These are phyloP conservation scores for Fusarium oxysporum DNA, from an alignment of 2,329 filamentous ascomycete genomes.

Conservation along the genomic window DNA sequence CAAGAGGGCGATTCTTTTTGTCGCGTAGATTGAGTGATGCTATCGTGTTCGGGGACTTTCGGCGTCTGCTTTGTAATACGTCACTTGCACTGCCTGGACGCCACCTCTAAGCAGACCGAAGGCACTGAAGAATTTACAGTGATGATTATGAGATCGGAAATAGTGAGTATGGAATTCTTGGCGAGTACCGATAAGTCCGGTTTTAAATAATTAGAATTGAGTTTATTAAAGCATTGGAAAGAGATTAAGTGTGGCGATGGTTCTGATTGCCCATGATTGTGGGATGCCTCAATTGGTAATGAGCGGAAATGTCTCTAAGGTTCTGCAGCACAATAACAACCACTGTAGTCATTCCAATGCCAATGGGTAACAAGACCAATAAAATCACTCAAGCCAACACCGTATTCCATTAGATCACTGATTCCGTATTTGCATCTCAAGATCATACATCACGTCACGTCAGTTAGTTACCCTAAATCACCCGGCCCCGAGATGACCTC, in stretches of 20 bases:
- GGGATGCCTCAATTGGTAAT: background rate
- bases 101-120: slow-evolving; percentile 1
- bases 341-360: background rate
- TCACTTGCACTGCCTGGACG: slow-evolving; percentile 45
- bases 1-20: background rate
- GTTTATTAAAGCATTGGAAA: background rate
- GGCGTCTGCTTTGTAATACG: slow-evolving; percentile 58
- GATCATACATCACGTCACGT: accelerated
- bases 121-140: background rate
- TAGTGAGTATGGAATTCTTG: background rate
- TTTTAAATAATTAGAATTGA: background rate
- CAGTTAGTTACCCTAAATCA: slow-evolving; percentile 1
- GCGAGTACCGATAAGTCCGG: slow-evolving; percentile 15
- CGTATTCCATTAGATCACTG: background rate
- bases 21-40: slow-evolving; percentile 14
- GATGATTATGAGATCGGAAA: slow-evolving; percentile 11
- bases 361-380: background rate
- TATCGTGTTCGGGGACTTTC: slow-evolving; percentile 44
- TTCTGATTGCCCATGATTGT: accelerated
- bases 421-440: background rate
- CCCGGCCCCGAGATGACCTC: background rate
- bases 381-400: background rate
- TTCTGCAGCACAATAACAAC: background rate
- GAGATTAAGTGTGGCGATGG: background rate
- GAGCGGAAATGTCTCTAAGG: background rate